phyloP scores from a whole-genome alignment of 2,329 filamentous ascomycete genomes.

The Colletotrichum tofieldiae region DNA sequence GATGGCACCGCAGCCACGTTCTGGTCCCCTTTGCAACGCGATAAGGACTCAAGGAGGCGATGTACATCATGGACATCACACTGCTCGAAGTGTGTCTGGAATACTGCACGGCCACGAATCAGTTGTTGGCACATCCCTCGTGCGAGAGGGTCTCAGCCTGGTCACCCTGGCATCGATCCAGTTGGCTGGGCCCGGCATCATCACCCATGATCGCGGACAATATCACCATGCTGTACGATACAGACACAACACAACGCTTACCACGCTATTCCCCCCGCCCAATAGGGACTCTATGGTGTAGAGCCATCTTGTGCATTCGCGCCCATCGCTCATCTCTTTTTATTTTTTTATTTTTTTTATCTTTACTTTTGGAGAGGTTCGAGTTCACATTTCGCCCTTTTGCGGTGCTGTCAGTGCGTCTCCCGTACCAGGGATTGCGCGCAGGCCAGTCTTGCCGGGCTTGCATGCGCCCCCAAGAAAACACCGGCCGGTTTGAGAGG shows the following conservation, averaged over 20 bases:
- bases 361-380: too few species aligned
- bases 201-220: background rate
- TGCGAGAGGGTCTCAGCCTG: background rate
- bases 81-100: background rate
- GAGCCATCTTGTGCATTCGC: background rate
- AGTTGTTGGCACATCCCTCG: background rate
- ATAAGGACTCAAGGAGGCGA: background rate
- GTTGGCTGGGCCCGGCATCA: background rate
- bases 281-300: background rate
- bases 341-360: too few species aligned
- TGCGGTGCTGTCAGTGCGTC: background rate
- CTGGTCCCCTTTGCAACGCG: background rate
- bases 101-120: conserved; percentile 7
- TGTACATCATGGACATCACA: background rate
- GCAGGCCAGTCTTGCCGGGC: too few species aligned
- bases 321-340: background rate
- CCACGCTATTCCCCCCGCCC: too few species aligned
- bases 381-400: background rate
- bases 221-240: background rate
- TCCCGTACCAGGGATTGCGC: background rate
- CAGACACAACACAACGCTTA: too few species aligned
- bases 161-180: background rate
- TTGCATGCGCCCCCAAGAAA: background rate
- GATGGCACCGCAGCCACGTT: background rate
- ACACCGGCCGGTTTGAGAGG: too few species aligned